Evolutionary conservation across 768 basidiomycete species (phyloP).

Genomic region (Termitomyces sp.): DNA sequence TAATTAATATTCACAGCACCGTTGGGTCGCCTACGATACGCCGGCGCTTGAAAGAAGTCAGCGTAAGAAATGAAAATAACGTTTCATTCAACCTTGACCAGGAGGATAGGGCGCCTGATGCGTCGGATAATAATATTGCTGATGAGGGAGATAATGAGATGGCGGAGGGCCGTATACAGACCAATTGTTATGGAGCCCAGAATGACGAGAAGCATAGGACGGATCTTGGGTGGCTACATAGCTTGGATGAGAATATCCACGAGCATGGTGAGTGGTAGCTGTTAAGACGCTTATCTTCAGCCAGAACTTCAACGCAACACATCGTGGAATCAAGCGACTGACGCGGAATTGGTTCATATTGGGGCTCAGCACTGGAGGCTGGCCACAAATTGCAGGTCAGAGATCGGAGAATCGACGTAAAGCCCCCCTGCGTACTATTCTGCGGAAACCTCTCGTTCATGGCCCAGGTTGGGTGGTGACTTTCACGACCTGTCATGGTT

Average conservation of each 20-base stretch:
- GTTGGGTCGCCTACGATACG: not conserved
- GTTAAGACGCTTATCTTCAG: not conserved
- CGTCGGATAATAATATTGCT: not conserved
- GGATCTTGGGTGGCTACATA: constrained; percentile 1
- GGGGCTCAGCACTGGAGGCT: constrained; percentile 12
- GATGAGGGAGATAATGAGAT: not conserved
- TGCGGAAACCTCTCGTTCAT: constrained; percentile 13
- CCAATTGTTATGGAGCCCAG: not conserved
- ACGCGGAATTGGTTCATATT: not conserved
- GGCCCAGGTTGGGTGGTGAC: constrained; percentile 10
- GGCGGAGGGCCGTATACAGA: not conserved
- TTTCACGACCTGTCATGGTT: constrained; percentile 11
- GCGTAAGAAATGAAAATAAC: not conserved
- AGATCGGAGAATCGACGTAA: constrained; percentile 13
- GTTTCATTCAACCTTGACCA: not conserved
- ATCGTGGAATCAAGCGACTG: not conserved
- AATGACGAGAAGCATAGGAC: not conserved
- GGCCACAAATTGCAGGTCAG: constrained; percentile 20
- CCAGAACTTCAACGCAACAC: not conserved
- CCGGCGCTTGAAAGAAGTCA: not conserved
- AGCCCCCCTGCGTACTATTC: constrained; percentile 19
- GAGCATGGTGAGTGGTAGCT: not conserved
- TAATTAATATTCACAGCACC: not conserved
- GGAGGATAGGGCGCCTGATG: not conserved
- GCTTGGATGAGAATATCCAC: not conserved